Base-by-base conservation (phyloP, 805 yeast genomes). In the Pichia ethanolica region DNA sequence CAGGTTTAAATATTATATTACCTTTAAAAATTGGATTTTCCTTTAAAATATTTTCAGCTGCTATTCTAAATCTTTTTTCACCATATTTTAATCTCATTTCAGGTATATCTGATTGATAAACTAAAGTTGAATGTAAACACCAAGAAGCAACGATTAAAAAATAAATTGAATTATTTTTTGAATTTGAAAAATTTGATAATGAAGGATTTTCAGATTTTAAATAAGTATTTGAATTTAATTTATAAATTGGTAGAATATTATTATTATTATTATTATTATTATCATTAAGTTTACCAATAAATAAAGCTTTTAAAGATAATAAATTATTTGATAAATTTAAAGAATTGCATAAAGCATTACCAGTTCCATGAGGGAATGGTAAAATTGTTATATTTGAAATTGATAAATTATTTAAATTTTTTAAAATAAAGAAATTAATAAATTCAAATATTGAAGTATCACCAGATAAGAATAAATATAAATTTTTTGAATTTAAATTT, bases 401-500 rank as follows among this genome's bases (percentile, higher is more conserved):
- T 2, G 13, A 7, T 5, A 33, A 3, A 4, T 32, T 28, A 14
- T 11, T 39, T 39, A 27, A 14, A 13, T 25, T 5, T 25, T 35
- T 6, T 32, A 38, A 20, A 39, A 41, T 49, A 27, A 39, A 53
- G 20, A 70, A 45, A 61, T 89, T 89, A 48, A 88, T 57, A 45
- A 90, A 78, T 62, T 90, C 97, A 45, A 77, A 79, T 5, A 88
- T 69, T 1, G 95, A 82, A 0, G 97, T 89, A 60, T 90, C 97
- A 2, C 97, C 97, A 37, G 95, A 84, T 8, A 90, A 64, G 35
- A 89, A 67, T 3, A 86, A 61, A 9, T 85, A 67, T 0, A 85
- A 75, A 9, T 50, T 35, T 0, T 56, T 46, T 0, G 45, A 35
- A n/a, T 59, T 55, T 7, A 5, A 3, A 10, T 14, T 14, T 4